Evolutionary conservation across 805 yeast species (phyloP), one percentile per base, ranked within the genome.

Genomic region (Suhomyces pyralidae): DNA sequence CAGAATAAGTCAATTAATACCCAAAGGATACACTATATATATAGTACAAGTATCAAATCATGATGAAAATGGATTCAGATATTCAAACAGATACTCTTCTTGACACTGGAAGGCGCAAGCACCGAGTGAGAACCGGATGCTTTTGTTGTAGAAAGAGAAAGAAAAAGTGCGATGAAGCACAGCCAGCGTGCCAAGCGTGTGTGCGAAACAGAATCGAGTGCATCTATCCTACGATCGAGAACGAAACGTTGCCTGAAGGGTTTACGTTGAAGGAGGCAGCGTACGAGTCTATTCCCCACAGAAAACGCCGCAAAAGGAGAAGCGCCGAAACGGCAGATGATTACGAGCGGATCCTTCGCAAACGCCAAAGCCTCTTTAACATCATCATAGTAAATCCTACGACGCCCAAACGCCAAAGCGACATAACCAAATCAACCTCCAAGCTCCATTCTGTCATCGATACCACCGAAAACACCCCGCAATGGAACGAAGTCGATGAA

Each of bases 161-260:
- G 51, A 57, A 57, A 54, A 57, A 55, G 50, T 57, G 60, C 40
- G 60, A 57, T 26, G 60, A 57, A 45, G 14, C 38, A 8, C 53
- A 48, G n/a, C 60, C 60, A 7, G 28, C 50, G 8, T 57, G 60
- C 25, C 36, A 19, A 10, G 58, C 53, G 7, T 57, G 60, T 44
- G 46, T 51, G 9, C 49, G 55, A 20, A 55, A 56, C 26, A 24
- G 52, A 6, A 26, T 51, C 50, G 48, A 50, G 42, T 57, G 60
- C 44, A 48, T 51, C 24, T 57, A 54, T 40, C 60, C 60, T 9
- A 42, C 38, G 40, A 20, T 44, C 30, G 45, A 44, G 14, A 54
- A 56, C 26, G 56, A 53, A 40, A 45, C 57, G 5, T 36, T 54
- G 14, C 56, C 58, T 1, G 22, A 26, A 14, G 49, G 49, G 2